Evolutionary conservation across 345 rosid genomes (phyloP), one percentile per base, ranked within the genome.

Genomic region (Acer campestre): DNA sequence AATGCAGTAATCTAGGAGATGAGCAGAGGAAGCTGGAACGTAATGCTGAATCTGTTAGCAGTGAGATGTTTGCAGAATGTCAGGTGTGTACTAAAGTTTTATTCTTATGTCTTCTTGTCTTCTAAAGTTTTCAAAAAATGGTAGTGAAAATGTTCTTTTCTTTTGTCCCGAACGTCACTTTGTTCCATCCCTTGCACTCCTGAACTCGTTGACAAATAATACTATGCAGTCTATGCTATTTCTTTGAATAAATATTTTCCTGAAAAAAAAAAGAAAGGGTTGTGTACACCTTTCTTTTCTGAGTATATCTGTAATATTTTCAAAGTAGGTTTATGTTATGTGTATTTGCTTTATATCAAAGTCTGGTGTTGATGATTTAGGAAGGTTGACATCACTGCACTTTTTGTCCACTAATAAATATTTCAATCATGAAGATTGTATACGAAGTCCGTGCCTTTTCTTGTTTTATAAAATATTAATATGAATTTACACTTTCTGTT

Each of bases 1-100:
- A 96, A 84, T 71, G 63, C 79, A 77, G 67, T 61, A 82, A 80
- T 75, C 89, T 96, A 68, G 97, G 90, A 79, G 84, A 86, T 82
- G 97, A 92, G 86, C 97, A 90, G 84, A 94, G 89, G 82, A 94
- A 87, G 86, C 94, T 90, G 75, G 99, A 94, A 81, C 87, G 97
- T 14, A 90, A 92, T 86, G 98, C 97, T 0, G 99, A 96, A 88
- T 94, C 97, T 77, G 95, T 92, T 61, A 96, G 88, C 85, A 85
- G 90, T 75, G 99, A 96, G 88, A 96, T 96, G 97, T 94, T 94
- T 80, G 84, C 93, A 42, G 98, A 94, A 79, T 92, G 97, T 76
- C 99, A 96, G 97, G 98, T 92, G 63, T 72, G 83, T 64, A 53
- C 79, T 64, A 7, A 75, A 58, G 18, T 75, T 72, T 71, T 46